A percentile compares a stretch with the other conserved stretches of the same genome.
Evolutionary conservation across 176 grass and related monocot genomes (phyloP).

Genomic region (Carex littledalei): DNA sequence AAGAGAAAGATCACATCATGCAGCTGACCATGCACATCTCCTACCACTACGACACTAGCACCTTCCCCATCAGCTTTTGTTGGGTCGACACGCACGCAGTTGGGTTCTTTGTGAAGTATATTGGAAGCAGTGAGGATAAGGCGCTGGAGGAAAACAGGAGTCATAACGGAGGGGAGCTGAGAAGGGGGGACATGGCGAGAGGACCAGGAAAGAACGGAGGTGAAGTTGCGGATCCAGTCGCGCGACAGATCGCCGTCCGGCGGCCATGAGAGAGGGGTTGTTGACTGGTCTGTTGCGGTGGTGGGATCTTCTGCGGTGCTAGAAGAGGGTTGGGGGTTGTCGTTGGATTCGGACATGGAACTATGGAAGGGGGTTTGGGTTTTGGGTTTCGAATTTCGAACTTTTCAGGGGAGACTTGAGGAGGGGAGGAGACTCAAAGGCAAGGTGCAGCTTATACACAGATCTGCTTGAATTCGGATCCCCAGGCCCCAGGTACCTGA

Average conservation of each 20-base stretch:
- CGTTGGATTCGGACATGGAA: conserved; percentile 30
- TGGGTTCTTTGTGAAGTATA: conserved; percentile 83
- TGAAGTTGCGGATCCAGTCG: conserved; percentile 53
- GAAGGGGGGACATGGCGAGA: conserved; percentile 62
- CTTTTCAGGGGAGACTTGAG: neutral
- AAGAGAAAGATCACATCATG: conserved; percentile 94
- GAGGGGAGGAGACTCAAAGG: neutral
- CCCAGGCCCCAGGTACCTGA: too few species aligned
- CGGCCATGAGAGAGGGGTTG: conserved; percentile 51
- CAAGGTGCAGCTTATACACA: too few species aligned
- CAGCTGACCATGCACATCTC: conserved; percentile 95
- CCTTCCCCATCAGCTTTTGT: conserved; percentile 19
- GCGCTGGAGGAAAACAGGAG: conserved; percentile 45
- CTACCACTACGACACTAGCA: conserved; percentile 57
- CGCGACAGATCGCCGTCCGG: conserved; percentile 39
- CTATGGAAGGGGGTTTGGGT: neutral
- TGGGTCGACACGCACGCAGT: conserved; percentile 56
- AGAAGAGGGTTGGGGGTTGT: neutral
- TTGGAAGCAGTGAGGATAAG: conserved; percentile 64
- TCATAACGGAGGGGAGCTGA: conserved; percentile 48
- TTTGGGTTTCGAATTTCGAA: neutral
- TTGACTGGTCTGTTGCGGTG: conserved; percentile 11
- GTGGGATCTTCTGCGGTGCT: neutral
- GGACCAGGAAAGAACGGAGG: conserved; percentile 59
- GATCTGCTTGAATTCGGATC: too few species aligned